Evolutionary conservation across 192 early-diverging fungal species (phyloP).

Genomic region (Mortierella antarctica): DNA sequence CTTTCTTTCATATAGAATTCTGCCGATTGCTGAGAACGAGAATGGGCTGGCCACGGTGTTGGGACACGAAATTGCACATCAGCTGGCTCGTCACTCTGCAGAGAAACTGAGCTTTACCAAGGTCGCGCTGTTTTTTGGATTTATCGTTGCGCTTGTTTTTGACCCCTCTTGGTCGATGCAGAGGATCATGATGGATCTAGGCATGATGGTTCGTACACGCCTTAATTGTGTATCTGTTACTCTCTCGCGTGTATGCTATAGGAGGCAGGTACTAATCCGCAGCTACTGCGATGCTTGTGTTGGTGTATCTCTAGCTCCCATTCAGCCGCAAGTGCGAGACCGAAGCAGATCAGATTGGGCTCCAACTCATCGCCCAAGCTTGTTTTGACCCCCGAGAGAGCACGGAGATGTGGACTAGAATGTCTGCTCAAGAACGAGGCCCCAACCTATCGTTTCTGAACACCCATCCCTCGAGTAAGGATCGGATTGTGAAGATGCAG

Average conservation of each 20-base stretch:
- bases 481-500: conserved; percentile 70
- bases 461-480: conserved; percentile 86
- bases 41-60: conserved; percentile 93
- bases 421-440: conserved; percentile 59
- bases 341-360: conserved; percentile 93
- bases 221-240: not conserved
- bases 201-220: conserved; percentile 62
- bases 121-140: conserved; percentile 66
- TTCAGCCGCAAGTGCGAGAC: conserved; percentile 90
- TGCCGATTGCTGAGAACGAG: conserved; percentile 82
- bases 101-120: conserved; percentile 87
- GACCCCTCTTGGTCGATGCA: conserved; percentile 74
- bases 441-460: conserved; percentile 74
- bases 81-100: conserved; percentile 89
- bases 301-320: conserved; percentile 62
- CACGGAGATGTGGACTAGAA: conserved; percentile 85
- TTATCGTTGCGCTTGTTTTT: conserved; percentile 72
- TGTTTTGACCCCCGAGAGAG: conserved; percentile 92
- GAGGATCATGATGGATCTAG: conserved; percentile 69
- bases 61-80: conserved; percentile 95
- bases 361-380: conserved; percentile 90
- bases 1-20: conserved; percentile 61
- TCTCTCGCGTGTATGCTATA: not conserved
- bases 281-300: not conserved
- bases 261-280: not conserved